A percentile compares a stretch with the other conserved stretches of the same genome.
Conservation (phyloP, 2,329 filamentous ascomycete genomes). For the Fusarium lateritium region DNA sequence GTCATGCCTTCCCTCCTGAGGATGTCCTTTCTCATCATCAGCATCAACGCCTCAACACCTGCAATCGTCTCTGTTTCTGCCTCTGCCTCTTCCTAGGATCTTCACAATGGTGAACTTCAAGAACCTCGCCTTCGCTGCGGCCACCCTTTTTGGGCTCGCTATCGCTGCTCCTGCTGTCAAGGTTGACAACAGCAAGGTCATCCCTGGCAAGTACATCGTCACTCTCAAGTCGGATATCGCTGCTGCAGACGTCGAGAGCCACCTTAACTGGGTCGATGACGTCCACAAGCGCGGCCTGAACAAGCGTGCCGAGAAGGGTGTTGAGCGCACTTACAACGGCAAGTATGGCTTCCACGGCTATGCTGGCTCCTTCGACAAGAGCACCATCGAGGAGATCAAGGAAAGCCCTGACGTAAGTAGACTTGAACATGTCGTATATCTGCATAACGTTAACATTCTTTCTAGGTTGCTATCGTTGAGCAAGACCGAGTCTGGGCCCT, state of each 20-base stretch:
- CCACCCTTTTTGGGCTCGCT: slow-evolving; percentile 44
- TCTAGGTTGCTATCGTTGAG: slow-evolving; percentile 51
- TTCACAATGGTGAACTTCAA: slow-evolving; percentile 52
- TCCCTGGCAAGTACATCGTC: slow-evolving; percentile 69
- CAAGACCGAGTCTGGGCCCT: slow-evolving; percentile 51
- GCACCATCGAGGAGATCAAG: slow-evolving; percentile 59
- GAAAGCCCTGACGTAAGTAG: slow-evolving; percentile 59
- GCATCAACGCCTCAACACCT: slow-evolving; percentile 28
- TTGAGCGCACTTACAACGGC: slow-evolving; percentile 52
- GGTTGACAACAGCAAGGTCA: slow-evolving; percentile 40
- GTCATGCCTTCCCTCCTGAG: slow-evolving; percentile 7
- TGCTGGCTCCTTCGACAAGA: slow-evolving; percentile 59
- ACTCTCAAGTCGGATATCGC: slow-evolving; percentile 70
- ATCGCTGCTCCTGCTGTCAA: slow-evolving; percentile 44
- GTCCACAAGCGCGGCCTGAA: slow-evolving; percentile 68
- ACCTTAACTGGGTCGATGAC: slow-evolving; percentile 65
- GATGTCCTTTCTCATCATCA: slow-evolving; percentile 24
- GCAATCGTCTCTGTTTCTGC: slow-evolving; percentile 5
- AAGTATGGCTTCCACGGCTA: slow-evolving; percentile 58
- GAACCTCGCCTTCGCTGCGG: slow-evolving; percentile 46
- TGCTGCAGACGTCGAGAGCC: slow-evolving; percentile 61
- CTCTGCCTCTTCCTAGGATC: slow-evolving; percentile 13
- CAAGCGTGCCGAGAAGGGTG: slow-evolving; percentile 59
- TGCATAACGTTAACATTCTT: slow-evolving; percentile 4
- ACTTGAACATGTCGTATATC: neutral